Evolutionary conservation across 352 stramenopile species (phyloP).

Genomic region (Phytopythium boreale): DNA sequence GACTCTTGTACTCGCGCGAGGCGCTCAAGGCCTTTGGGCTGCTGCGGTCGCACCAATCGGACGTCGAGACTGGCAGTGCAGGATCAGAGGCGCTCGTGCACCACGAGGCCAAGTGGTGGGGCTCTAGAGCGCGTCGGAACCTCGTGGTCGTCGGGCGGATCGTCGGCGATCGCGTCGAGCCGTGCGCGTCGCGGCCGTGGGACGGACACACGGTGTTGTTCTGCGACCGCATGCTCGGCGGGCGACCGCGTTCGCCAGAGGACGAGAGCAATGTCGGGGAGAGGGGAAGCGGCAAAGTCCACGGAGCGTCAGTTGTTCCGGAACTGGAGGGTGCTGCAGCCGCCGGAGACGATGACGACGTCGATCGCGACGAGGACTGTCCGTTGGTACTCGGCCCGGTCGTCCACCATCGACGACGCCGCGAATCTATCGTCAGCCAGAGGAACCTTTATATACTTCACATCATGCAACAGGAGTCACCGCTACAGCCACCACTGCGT

Average conservation of each 20-base stretch:
- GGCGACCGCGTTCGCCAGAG: neutral
- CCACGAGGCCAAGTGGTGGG: neutral
- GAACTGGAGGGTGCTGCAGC: neutral
- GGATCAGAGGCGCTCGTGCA: neutral
- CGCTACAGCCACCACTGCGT: too few species aligned
- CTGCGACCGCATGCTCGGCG: neutral
- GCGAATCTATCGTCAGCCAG: neutral
- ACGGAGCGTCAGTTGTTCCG: too few species aligned
- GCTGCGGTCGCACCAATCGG: neutral
- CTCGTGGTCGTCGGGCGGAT: neutral
- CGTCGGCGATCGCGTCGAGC: neutral
- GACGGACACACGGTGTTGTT: neutral
- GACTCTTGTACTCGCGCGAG: conserved; percentile 13
- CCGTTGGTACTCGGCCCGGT: neutral
- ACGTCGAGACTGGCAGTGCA: neutral
- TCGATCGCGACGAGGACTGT: neutral
- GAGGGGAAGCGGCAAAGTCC: too few species aligned
- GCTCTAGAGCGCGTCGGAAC: neutral
- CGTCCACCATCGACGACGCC: neutral
- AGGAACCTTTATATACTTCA: neutral
- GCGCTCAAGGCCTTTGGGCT: conserved; percentile 14
- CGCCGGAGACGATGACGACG: neutral
- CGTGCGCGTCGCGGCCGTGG: neutral
- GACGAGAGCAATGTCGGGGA: too few species aligned
- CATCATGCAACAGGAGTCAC: neutral